Base-by-base conservation (phyloP, 164 flowering plant genomes). In the Chimonanthus praecox region DNA sequence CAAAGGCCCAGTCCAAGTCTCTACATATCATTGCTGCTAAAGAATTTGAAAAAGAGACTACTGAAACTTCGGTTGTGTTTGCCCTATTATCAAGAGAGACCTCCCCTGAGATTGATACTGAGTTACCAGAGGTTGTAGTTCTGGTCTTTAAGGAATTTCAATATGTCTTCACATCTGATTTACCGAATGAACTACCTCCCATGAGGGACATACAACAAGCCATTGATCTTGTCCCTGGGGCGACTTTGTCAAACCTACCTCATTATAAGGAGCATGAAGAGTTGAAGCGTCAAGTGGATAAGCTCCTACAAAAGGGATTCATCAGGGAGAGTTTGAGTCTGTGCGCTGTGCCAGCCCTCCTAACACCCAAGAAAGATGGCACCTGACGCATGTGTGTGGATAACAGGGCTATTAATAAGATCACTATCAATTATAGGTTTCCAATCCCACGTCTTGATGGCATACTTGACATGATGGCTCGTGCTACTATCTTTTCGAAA, bases 311-410 rank as follows among this genome's bases (percentile, higher is more conserved):
- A 7, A 66, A 72, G 1, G 78, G 67, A 1, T 65, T 64, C 15
- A 49, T 75, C 45, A 33, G 60, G 33, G 68, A 75, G 43, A 75
- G 73, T 8, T 9, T 73, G 18, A 73, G 75, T 4, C 61, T 63
- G 6, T 73, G 75, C 43, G 61, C 47, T 6, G 10, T 65, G 2
- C 62, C 48, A 0, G 49, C 67, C 13, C 11, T 65, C 3, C 21
- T 73, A 4, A 50, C 48, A 3, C 70, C 70, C 2, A 66, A 73
- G 20, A 66, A 73, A 4, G 70, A 49, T 33, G 75, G 47, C 3
- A 48, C 70, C 2, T 73, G 70, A 47, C 16, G 21, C 3, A 64
- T 73, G 69, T 64, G 18, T 50, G 43, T 73, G 1, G 62, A 64
- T 20, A 58, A 60, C 43, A 16, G 69, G 15, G 61, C 75, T 20